Percentiles rank a stretch among this genome's conserved stretches.
phyloP scores from a whole-genome alignment of 208 protist species.

The Trypanosoma theileri region DNA sequence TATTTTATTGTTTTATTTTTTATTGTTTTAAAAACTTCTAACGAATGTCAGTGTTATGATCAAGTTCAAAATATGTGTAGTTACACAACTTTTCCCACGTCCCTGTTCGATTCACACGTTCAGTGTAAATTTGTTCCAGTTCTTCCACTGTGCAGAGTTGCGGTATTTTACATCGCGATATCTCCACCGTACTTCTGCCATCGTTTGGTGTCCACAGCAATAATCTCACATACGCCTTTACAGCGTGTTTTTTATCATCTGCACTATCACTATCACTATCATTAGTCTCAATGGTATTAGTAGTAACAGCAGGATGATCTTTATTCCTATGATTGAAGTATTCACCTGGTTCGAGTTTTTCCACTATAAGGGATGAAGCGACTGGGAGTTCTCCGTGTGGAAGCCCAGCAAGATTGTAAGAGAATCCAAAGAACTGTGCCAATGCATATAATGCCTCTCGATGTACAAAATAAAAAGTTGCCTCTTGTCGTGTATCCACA shows the following conservation, averaged over 20 bases:
- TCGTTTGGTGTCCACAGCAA: conserved; percentile 72
- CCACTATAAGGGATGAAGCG: conserved; percentile 67
- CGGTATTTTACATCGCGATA: conserved; percentile 59
- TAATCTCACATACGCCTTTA: conserved; percentile 53
- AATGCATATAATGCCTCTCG: conserved; percentile 85
- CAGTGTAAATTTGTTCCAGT: conserved; percentile 55
- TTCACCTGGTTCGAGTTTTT: conserved; percentile 52
- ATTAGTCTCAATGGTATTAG: too few species aligned
- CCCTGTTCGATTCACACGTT: conserved; percentile 62
- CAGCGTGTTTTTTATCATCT: too few species aligned
- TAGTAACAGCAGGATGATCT: too few species aligned
- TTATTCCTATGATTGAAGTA: too few species aligned
- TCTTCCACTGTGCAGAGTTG: conserved; percentile 74
- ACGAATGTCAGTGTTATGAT: conserved; percentile 80
- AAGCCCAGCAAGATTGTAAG: conserved; percentile 62
- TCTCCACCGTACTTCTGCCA: conserved; percentile 52
- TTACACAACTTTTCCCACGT: conserved; percentile 73
- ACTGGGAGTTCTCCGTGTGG: conserved; percentile 73
- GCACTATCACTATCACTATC: too few species aligned
- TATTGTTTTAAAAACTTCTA: conserved; percentile 23
- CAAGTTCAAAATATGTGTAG: conserved; percentile 66
- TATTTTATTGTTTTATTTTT: conserved; percentile 1
- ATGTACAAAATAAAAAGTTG: conserved; percentile 80
- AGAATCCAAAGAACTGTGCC: conserved; percentile 79
- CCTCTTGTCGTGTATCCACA: conserved; percentile 61